Evolutionary conservation across 768 basidiomycete species (phyloP).

Genomic region (Amanita molliuscula): DNA sequence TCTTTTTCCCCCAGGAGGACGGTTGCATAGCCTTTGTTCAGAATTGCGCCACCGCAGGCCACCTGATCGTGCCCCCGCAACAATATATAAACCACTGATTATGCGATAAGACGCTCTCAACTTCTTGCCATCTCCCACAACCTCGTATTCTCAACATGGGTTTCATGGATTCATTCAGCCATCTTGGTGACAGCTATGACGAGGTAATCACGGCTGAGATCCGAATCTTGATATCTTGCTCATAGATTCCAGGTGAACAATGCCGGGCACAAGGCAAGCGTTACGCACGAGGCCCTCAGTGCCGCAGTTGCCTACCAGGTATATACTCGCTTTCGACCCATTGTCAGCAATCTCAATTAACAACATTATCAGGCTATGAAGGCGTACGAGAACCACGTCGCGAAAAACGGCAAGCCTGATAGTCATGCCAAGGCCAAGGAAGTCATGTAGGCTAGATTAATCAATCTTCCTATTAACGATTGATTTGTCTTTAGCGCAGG

Average conservation of each 20-base stretch:
- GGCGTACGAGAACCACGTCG: slow-evolving; percentile 47
- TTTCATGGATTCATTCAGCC: background rate
- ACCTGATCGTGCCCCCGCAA: background rate
- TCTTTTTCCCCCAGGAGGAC: background rate
- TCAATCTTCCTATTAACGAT: background rate
- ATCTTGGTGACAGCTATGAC: background rate
- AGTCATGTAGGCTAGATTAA: slow-evolving; percentile 23
- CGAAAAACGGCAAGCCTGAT: slow-evolving; percentile 34
- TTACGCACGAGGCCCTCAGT: slow-evolving; percentile 60
- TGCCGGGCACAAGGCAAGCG: slow-evolving; percentile 41
- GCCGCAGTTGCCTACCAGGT: slow-evolving; percentile 61
- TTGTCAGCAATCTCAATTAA: background rate
- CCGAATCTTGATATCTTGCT: background rate
- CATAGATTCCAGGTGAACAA: slow-evolving; percentile 28
- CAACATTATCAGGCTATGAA: slow-evolving; percentile 40
- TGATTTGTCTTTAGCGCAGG: slow-evolving; percentile 31
- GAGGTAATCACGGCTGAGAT: background rate
- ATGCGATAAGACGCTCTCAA: background rate
- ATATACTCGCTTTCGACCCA: background rate
- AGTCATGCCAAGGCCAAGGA: slow-evolving; percentile 47
- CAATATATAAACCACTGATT: background rate
- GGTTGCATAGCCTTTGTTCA: background rate
- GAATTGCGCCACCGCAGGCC: background rate
- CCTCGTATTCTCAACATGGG: background rate
- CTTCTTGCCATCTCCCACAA: background rate